These are phyloP conservation scores for Neoboletus subvelutipes DNA, from an alignment of 768 basidiomycete genomes.

Conservation along the genomic window DNA sequence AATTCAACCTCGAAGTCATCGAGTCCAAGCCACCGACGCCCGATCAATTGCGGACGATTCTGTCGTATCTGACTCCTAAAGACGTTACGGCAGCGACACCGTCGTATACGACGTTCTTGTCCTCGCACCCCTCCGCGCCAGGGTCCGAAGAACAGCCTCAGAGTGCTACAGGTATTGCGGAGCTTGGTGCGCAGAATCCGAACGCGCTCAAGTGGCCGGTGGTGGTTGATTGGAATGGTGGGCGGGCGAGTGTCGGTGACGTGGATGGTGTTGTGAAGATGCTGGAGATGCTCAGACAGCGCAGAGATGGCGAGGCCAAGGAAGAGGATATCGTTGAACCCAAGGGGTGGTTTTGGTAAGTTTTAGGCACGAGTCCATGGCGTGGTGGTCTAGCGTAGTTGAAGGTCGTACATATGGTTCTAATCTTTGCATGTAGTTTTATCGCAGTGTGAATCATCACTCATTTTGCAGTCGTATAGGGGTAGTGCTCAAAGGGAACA, in stretches of 20 bases:
- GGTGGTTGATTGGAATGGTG: conserved; percentile 74
- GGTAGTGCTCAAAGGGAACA: no score
- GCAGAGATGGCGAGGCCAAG: conserved; percentile 65
- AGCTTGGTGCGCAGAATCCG: conserved; percentile 55
- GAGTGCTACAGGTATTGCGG: conserved; percentile 44
- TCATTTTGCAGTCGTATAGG: background rate
- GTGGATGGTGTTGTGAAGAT: conserved; percentile 67
- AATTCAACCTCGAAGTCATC: conserved; percentile 71
- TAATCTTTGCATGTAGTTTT: background rate
- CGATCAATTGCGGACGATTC: conserved; percentile 67
- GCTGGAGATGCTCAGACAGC: conserved; percentile 62
- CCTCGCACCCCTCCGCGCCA: conserved; percentile 54
- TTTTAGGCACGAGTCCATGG: background rate
- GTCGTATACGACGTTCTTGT: conserved; percentile 47
- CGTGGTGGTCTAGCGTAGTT: background rate
- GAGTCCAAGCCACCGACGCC: conserved; percentile 61
- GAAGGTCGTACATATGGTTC: background rate
- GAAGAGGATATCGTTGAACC: conserved; percentile 41
- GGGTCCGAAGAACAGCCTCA: conserved; percentile 40
- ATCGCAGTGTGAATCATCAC: background rate
- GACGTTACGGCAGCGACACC: conserved; percentile 33
- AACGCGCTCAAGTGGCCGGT: conserved; percentile 74
- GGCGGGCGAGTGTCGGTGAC: conserved; percentile 63
- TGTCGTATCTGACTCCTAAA: conserved; percentile 49
- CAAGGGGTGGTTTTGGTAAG: conserved; percentile 55